Base-by-base conservation (phyloP, 257 asterid genomes). In the Salvia miltiorrhiza region DNA sequence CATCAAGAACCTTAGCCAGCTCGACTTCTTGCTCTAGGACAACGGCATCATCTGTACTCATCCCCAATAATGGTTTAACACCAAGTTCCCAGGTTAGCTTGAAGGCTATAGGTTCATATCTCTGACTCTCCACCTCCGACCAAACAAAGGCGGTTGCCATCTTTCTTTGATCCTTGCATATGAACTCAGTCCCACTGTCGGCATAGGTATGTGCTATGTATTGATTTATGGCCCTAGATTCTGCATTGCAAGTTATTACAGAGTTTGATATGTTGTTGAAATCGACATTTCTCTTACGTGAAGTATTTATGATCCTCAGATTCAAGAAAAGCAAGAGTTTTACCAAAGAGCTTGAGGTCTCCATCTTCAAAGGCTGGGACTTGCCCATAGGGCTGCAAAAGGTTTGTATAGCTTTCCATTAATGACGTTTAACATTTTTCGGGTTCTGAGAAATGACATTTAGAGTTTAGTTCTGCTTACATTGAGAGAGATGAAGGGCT, bases 61-160 rank as follows among this genome's bases (percentile, higher is more conserved):
- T 68, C 13, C 93, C 96, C 0, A 84, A 0, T 0, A 79, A 0
- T 9, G 84, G 88, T 69, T 87, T 86, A 1, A 88, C n/a, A 1
- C 7, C 11, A 1, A 88, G 80, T 55, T 90, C 96, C 61, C 70
- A 86, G 3, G 73, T 39, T 39, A 90, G 66, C 57, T 71, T 79
- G 2, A 69, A n/a, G 2, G 94, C 86, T 0, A 53, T 73, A 0
- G 78, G 69, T 3, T 90, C 95, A 23, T 76, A 88, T 21, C 49
- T 79, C 14, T 74, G 97, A 10, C 86, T 61, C 76, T 88, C 97
- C 43, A 85, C 95, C 52, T 90, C 96, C 35, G 67, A 35, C 95
- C 97, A 86, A 3, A 77, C 81, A 0, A 53, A 40, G 32, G 66
- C 73, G 2, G 28, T 21, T 0, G 79, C 84, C 83, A 69, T 73